phyloP scores from a whole-genome alignment of 2,329 filamentous ascomycete species.

The Claviceps sp. region DNA sequence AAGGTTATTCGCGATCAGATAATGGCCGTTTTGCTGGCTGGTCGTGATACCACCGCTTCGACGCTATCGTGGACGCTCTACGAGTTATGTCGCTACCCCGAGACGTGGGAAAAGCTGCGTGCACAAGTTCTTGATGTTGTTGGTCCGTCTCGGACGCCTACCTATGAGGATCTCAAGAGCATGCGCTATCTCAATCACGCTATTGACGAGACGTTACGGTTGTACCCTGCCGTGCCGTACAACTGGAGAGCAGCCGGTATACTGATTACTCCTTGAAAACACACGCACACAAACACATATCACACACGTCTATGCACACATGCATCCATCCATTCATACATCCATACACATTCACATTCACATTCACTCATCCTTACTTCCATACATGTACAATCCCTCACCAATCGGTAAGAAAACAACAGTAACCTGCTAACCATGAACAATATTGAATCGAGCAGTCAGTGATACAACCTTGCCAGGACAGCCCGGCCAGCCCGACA shows the following conservation, averaged over 20 bases:
- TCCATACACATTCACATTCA: no score
- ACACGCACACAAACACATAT: no score
- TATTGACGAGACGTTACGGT: constrained; percentile 63
- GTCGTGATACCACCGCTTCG: constrained; percentile 73
- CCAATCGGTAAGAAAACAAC: neutral
- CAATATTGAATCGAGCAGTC: constrained; percentile 38
- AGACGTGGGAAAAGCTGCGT: constrained; percentile 56
- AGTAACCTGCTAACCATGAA: constrained; percentile 36
- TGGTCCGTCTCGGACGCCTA: constrained; percentile 48
- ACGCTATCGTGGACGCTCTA: constrained; percentile 75
- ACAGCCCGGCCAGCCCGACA: constrained; percentile 49
- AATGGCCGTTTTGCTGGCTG: constrained; percentile 69
- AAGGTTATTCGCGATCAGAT: constrained; percentile 74
- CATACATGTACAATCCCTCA: no score
- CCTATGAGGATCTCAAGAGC: constrained; percentile 69
- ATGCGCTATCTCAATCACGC: constrained; percentile 71
- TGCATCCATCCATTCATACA: constrained; percentile 39
- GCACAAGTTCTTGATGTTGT: constrained; percentile 55
- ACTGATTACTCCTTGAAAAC: neutral
- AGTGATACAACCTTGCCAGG: constrained; percentile 61
- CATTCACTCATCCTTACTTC: no score
- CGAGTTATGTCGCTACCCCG: constrained; percentile 61
- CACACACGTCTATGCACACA: no score
- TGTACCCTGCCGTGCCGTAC: constrained; percentile 68
- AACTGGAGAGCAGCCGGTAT: constrained; percentile 38